Percentiles rank a stretch among this genome's conserved stretches.
These are phyloP conservation scores for Arabidopsis thaliana DNA, from an alignment of 345 rosid genomes.

Conservation along the genomic window TAIR10.1 NC_003070.9:28765001-28765500, in stretches of 20 bases:
- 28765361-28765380: conserved; percentile 78
- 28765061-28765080: conserved; percentile 6
- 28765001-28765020: conserved; percentile 80
- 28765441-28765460: conserved; percentile 64
- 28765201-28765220: neutral
- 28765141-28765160: conserved; percentile 27
- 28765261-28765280: conserved; percentile 24
- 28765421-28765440: conserved; percentile 58
- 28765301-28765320: neutral
- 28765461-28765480: conserved; percentile 62
- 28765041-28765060: conserved; percentile 2
- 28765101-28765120: conserved; percentile 11
- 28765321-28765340: conserved; percentile 60
- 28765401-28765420: conserved; percentile 57
- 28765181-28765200: conserved; percentile 21
- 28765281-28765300: conserved; percentile 20
- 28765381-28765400: conserved; percentile 61
- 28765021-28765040: conserved; percentile 33
- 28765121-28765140: conserved; percentile 14
- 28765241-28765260: neutral
- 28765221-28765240: neutral
- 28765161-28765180: conserved; percentile 26
- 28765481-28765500: conserved; percentile 63
- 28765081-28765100: conserved; percentile 5
- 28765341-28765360: conserved; percentile 71